Evolutionary conservation across 1,284 basidiomycete species (phyloP), one percentile per base, ranked within the genome.

Genomic region (Inonotus hispidus): DNA sequence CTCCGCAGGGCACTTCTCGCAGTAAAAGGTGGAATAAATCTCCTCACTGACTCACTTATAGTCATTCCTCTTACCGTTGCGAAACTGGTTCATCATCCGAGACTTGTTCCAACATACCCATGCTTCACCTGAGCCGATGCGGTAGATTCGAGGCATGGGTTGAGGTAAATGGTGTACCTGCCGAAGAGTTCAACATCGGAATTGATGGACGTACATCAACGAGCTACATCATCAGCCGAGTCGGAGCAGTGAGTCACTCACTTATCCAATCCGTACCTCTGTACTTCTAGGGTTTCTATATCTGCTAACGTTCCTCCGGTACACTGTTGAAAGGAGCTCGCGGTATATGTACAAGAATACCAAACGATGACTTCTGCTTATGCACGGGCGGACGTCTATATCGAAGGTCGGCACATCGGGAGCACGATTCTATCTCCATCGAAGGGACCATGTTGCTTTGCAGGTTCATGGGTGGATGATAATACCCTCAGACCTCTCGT

Each of bases 91-190:
- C 19, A 14, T 14, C 41, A 14, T 21, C 41, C 19, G 7, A n/a
- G 16, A n/a, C 7, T 6, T 19, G 16, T 5, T 43, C 16, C 8
- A 16, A 14, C 16, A 7, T 43, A 14, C 16, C 5, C 1, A 52
- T 52, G 50, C 4, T n/a, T 41, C 19, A 11, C 21, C 1, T 3
- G 25, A 29, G 29, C 14, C 49, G 58, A 8, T 50, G 54, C 32
- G 58, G 58, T 6, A 21, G 58, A 43, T 59, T 50, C 35, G 37
- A 38, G 11, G 58, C 41, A 6, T 59, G 50, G 39, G 43, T 59
- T 29, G 19, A 53, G 11, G 29, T 59, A 29, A 25, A 53, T 27
- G 50, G 50, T 8, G 13, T 32, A 45, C 35, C 50, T 27, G 39
- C 52, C 25, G 2, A 54, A 23, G 37, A 52, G 27, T 49, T 37